Evolutionary conservation across 768 basidiomycete species (phyloP).

Genomic region (Chalciporus pseudorubinellus): DNA sequence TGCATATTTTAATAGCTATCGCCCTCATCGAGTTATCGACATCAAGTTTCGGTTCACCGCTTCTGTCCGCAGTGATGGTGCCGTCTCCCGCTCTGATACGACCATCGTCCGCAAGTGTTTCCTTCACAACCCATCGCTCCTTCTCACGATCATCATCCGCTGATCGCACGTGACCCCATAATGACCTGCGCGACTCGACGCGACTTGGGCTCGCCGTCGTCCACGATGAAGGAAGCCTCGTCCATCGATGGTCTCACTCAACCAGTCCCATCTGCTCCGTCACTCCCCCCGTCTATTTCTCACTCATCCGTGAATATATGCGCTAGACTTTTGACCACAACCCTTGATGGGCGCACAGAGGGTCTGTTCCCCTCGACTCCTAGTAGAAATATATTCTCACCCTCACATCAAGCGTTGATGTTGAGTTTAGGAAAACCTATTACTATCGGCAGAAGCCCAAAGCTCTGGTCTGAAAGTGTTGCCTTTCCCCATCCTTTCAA

Average conservation of each 20-base stretch:
- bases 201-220: conserved; percentile 2
- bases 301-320: conserved; percentile 47
- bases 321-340: conserved; percentile 66
- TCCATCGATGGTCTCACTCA: conserved; percentile 27
- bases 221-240: conserved; percentile 16
- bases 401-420: conserved; percentile 46
- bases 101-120: background rate
- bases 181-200: conserved; percentile 7
- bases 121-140: conserved; percentile 9
- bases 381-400: conserved; percentile 1
- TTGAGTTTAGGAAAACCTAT: conserved; percentile 62
- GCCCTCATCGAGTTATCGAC: too few relatives aligned
- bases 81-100: too few relatives aligned
- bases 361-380: conserved; percentile 35
- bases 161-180: conserved; percentile 12
- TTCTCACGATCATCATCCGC: too few relatives aligned
- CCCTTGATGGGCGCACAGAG: conserved; percentile 61
- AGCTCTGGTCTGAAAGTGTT: conserved; percentile 48
- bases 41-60: too few relatives aligned
- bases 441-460: conserved; percentile 70
- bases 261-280: conserved; percentile 27
- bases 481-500: conserved; percentile 1
- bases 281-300: conserved; percentile 9
- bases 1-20: too few relatives aligned
- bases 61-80: too few relatives aligned